A percentile compares a stretch with the other conserved stretches of the same genome.
phyloP scores from a whole-genome alignment of 2,329 filamentous ascomycete genomes.

The Xylaria sp. region DNA sequence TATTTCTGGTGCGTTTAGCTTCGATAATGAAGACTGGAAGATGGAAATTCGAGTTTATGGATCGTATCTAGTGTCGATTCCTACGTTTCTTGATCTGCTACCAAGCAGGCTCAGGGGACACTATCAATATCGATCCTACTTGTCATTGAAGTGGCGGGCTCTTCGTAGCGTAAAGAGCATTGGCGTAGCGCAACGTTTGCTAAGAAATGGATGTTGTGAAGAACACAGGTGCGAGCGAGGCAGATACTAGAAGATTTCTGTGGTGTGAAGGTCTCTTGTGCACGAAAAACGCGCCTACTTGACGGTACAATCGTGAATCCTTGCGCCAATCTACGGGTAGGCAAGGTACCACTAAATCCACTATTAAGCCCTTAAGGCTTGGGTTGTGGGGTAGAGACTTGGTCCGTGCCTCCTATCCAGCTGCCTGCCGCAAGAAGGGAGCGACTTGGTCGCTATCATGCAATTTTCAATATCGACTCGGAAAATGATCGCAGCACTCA shows the following conservation, averaged over 20 bases:
- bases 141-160: background rate
- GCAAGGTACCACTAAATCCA: background rate
- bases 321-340: constrained; percentile 16
- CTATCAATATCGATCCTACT: constrained; percentile 2
- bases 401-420: constrained; percentile 24
- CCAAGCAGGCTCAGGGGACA: background rate
- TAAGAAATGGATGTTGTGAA: background rate
- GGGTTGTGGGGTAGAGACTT: background rate
- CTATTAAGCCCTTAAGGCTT: background rate
- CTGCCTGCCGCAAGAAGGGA: background rate
- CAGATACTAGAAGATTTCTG: constrained; percentile 5
- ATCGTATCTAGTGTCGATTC: constrained; percentile 8
- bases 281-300: constrained; percentile 6
- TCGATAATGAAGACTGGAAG: background rate
- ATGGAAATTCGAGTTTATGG: background rate
- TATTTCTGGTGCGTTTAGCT: background rate
- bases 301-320: constrained; percentile 20
- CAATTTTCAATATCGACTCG: too few relatives aligned
- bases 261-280: background rate
- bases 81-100: background rate
- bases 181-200: background rate
- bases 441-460: too few relatives aligned
- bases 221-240: constrained; percentile 7
- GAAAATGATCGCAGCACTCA: too few relatives aligned
- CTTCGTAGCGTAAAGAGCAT: background rate